Evolutionary conservation across 805 yeast genomes (phyloP), one percentile per base, ranked within the genome.

Genomic region (Starmerella davenportii): DNA sequence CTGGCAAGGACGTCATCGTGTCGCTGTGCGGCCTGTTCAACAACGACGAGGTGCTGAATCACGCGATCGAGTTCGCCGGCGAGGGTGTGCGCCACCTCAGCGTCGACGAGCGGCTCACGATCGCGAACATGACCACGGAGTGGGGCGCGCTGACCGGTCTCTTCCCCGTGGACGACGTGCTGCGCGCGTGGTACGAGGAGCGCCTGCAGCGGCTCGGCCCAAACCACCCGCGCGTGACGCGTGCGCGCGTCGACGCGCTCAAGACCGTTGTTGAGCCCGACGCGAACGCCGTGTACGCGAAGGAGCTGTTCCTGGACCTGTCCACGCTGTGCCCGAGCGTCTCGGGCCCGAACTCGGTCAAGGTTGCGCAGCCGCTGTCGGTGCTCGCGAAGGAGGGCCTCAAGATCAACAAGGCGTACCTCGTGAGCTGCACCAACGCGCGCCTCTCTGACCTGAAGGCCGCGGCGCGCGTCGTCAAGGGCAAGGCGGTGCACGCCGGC

Each of bases 81-180:
- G 45, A 43, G 14, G 58, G 58, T 23, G 50, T 51, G 4, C 41
- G 34, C 15, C 39, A 50, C 39, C 43, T 54, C 21, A 47, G 51
- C 28, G 41, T 53, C 15, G 58, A 54, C 34, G 58, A 53, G 44
- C 48, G 58, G 9, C 42, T 85, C 45, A 87, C 95, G 23, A 85
- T 85, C 49, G 95, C 96, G 38, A 85, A 85, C 54, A 58, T 52
- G 55, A 87, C 96, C 30, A 85, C 96, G 21, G 96, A 85, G 61
- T 85, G 96, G 96, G 96, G 96, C 53, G 96, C 96, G 1, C 65
- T 90, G 7, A 79, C 95, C 4, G 99, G 99, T 31, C 64, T 90
- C 41, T 90, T 90, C 73, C 96, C 99, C n/a, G 84, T 87, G 8
- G 99, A 90, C 58, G 64, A 70, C 18, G 73, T 74, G 13, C 65